Evolutionary conservation across 331 rosid species (phyloP), one percentile per base, ranked within the genome.

Genomic region (Malus hybrid): DNA sequence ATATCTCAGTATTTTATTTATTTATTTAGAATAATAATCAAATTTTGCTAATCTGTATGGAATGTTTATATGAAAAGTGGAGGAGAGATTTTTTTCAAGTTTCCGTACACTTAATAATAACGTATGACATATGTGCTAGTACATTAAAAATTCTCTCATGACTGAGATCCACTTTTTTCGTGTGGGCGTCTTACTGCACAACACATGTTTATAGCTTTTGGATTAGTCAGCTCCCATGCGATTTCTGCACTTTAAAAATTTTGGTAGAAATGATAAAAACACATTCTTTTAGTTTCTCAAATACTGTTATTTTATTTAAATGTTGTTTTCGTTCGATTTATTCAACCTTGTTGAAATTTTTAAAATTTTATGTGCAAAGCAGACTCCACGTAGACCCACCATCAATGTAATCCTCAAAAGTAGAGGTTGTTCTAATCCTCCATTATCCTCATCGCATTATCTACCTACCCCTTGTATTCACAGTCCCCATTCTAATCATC

Each of bases 171-270:
- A 46, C 39, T 55, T 24, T 26, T 36, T 34, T 10, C 22, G 3
- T 26, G 30, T 6, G n/a, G 33, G 48, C 15, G 46, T 68, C 77
- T 78, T 67, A 64, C 19, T 72, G 81, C 81, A 16, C 9, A 67
- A 72, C 77, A 65, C 80, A 55, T 77, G 48, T 57, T 36, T 13
- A 4, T 20, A 20, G 6, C 6, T 2, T 2, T 2, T 8, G 36
- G 75, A 44, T 30, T 77, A 18, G 70, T 60, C 53, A 58, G 53
- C 68, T 44, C 67, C 66, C 22, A 58, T 68, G 68, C 67, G 36
- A 22, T 58, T 57, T 72, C 11, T 22, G 55, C 24, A 8, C 34
- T 7, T 65, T 62, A 0, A 44, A 2, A 57, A n/a, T 8, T 13
- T 13, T 11, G 44, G 57, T 29, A 9, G 44, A 9, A 9, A 39